Conservation (phyloP, 768 basidiomycete species). For the Baorangia bicolor region DNA sequence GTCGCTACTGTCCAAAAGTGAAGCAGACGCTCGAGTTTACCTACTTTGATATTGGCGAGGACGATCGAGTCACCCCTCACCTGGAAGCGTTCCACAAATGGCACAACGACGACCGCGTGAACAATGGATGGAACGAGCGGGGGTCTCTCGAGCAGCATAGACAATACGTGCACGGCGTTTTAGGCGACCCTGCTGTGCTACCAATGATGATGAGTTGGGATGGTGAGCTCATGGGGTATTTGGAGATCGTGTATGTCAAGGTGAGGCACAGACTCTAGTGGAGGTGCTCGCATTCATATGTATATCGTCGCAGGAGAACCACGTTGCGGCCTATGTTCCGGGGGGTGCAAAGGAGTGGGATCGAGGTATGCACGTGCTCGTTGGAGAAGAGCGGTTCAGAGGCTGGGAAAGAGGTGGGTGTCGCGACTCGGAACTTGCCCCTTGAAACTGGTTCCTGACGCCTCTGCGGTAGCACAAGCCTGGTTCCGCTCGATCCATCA, state of each 20-base stretch:
- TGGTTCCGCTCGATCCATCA: constrained; percentile 36
- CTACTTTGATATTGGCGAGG: constrained; percentile 26
- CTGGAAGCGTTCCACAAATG: constrained; percentile 46
- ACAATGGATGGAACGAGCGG: constrained; percentile 44
- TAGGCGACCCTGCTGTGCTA: constrained; percentile 40
- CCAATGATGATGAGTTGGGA: constrained; percentile 50
- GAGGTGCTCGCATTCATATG: background rate
- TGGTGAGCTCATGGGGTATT: constrained; percentile 41
- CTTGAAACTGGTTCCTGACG: background rate
- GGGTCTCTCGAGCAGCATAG: constrained; percentile 45
- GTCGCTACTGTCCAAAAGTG: constrained; percentile 34
- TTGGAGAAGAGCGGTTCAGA: constrained; percentile 47
- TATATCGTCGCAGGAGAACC: constrained; percentile 12
- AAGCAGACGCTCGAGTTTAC: constrained; percentile 32
- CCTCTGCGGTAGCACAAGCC: constrained; percentile 9
- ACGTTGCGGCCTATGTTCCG: constrained; percentile 25
- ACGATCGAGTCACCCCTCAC: constrained; percentile 26
- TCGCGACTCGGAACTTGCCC: background rate
- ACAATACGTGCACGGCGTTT: constrained; percentile 36
- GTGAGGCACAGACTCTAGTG: constrained; percentile 24
- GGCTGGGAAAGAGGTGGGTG: constrained; percentile 42
- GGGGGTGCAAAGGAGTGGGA: constrained; percentile 33
- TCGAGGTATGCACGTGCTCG: constrained; percentile 44
- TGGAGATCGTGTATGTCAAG: constrained; percentile 47
- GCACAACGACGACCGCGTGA: constrained; percentile 51